These are phyloP conservation scores for Backusella psychrophila DNA, from an alignment of 192 early-diverging fungal species.

Conservation along the genomic window DNA sequence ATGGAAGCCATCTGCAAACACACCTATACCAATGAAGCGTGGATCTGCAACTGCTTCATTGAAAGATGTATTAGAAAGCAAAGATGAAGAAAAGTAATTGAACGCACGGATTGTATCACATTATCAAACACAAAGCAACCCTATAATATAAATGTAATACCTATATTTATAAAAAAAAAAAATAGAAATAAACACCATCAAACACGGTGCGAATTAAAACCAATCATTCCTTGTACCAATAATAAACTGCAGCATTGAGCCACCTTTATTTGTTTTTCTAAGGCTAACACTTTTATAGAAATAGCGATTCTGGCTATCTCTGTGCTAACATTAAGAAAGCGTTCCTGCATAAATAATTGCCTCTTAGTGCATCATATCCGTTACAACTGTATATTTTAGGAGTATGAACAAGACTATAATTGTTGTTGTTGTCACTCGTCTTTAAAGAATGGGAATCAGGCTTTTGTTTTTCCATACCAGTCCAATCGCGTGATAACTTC, in stretches of 20 bases:
- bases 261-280: neutral
- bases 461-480: neutral
- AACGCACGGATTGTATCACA: neutral
- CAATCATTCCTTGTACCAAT: neutral
- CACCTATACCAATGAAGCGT: constrained; percentile 78
- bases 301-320: neutral
- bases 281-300: neutral
- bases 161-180: neutral
- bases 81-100: neutral
- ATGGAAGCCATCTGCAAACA: constrained; percentile 88
- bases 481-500: neutral
- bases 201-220: constrained; percentile 2
- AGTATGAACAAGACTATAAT: neutral
- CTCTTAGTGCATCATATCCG: neutral
- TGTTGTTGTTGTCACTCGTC: neutral
- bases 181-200: neutral
- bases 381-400: neutral
- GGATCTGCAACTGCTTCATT: constrained; percentile 81
- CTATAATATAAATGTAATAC: neutral
- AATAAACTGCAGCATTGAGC: neutral
- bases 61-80: constrained; percentile 58
- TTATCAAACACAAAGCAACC: neutral
- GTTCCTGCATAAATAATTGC: neutral
- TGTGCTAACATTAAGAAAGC: neutral
- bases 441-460: neutral